A percentile compares a stretch with the other conserved stretches of the same genome.
Evolutionary conservation across 2,329 filamentous ascomycete species (phyloP).

Genomic region (Alternaria sp.): DNA sequence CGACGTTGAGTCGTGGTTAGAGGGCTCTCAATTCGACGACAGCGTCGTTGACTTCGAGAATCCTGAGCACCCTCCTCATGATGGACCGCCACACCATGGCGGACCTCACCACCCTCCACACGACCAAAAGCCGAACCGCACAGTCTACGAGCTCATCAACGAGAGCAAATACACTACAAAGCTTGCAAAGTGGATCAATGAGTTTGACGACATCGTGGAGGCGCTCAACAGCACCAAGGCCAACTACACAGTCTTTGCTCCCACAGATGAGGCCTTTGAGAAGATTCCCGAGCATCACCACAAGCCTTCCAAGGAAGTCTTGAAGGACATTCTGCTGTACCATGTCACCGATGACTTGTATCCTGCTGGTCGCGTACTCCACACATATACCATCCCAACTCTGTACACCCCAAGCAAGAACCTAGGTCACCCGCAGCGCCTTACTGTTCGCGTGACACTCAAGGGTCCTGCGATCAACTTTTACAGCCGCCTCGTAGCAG

Average conservation of each 20-base stretch:
- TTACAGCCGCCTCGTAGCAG: constrained; percentile 72
- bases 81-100: constrained; percentile 12
- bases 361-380: constrained; percentile 70
- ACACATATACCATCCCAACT: constrained; percentile 78
- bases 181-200: constrained; percentile 76
- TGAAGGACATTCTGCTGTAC: constrained; percentile 76
- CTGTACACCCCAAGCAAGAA: constrained; percentile 66
- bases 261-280: constrained; percentile 78
- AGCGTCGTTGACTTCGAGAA: constrained; percentile 45
- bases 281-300: constrained; percentile 63
- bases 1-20: constrained; percentile 59
- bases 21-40: constrained; percentile 46
- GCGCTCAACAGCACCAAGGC: constrained; percentile 75
- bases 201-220: constrained; percentile 75
- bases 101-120: constrained; percentile 49
- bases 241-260: constrained; percentile 84
- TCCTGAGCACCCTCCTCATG: constrained; percentile 47
- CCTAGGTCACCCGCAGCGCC: constrained; percentile 67
- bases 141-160: constrained; percentile 82
- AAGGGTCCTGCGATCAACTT: constrained; percentile 78
- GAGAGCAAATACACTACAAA: constrained; percentile 78
- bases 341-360: constrained; percentile 76
- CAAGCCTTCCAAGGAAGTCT: constrained; percentile 73
- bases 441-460: constrained; percentile 71
- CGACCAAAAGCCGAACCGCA: constrained; percentile 66